A percentile compares a stretch with the other conserved stretches of the same genome.
Evolutionary conservation across 495 filamentous ascomycete genomes (phyloP).

Genomic region (Penicillium cinerascens): DNA sequence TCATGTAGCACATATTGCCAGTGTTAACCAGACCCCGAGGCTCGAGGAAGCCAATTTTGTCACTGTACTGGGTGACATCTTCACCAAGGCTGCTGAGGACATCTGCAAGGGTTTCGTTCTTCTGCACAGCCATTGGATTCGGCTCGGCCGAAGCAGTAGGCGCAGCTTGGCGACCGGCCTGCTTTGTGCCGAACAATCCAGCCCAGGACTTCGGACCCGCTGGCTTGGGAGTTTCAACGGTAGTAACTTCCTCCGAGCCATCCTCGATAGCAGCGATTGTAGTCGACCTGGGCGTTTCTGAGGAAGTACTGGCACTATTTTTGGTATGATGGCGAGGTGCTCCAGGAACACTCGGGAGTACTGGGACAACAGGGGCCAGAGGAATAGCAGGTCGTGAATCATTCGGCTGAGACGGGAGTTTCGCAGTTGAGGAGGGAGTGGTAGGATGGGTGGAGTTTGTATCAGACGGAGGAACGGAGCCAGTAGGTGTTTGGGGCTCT

Average conservation of each 20-base stretch:
- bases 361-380: constrained; percentile 66
- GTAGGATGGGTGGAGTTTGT: constrained; percentile 65
- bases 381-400: constrained; percentile 47
- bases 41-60: constrained; percentile 79
- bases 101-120: constrained; percentile 65
- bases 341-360: constrained; percentile 53
- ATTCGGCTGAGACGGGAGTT: constrained; percentile 41
- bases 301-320: constrained; percentile 34
- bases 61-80: constrained; percentile 50
- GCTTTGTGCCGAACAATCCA: constrained; percentile 61
- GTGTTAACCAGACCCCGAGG: constrained; percentile 95
- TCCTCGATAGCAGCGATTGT: constrained; percentile 20
- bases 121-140: constrained; percentile 49
- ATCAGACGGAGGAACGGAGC: constrained; percentile 65
- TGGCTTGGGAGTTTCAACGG: constrained; percentile 31
- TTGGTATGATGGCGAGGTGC: constrained; percentile 43
- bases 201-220: constrained; percentile 71
- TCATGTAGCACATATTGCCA: constrained; percentile 99
- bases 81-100: constrained; percentile 65
- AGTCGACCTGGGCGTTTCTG: constrained; percentile 35
- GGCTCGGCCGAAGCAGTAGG: constrained; percentile 27
- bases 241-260: constrained; percentile 15
- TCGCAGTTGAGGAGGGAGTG: constrained; percentile 57
- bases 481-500: constrained; percentile 64
- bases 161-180: constrained; percentile 23